These are phyloP conservation scores for Thermothelomyces thermophilus DNA, from an alignment of 2,329 filamentous ascomycete genomes.

Conservation along the genomic window DNA sequence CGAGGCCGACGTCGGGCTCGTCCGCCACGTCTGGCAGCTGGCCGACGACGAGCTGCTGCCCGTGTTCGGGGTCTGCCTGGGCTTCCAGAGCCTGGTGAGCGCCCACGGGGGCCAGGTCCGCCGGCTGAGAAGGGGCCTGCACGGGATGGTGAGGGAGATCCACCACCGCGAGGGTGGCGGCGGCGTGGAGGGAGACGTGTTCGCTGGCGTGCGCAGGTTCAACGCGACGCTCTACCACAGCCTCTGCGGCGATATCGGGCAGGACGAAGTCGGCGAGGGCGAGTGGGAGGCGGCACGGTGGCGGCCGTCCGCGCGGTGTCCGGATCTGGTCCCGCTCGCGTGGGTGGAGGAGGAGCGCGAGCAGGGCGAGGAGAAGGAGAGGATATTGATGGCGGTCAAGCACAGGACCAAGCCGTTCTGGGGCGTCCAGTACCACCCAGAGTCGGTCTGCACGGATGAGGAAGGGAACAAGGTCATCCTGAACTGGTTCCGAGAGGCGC, in stretches of 20 bases:
- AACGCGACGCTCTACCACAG: slow-evolving; percentile 73
- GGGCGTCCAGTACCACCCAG: slow-evolving; percentile 86
- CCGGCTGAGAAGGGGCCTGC: slow-evolving; percentile 64
- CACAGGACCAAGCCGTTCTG: slow-evolving; percentile 68
- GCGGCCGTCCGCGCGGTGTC: slow-evolving; percentile 31
- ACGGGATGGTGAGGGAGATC: slow-evolving; percentile 71
- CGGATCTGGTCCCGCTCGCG: slow-evolving; percentile 51
- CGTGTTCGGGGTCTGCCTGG: slow-evolving; percentile 80
- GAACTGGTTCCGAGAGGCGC: slow-evolving; percentile 68
- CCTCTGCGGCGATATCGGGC: slow-evolving; percentile 49
- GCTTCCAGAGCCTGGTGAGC: slow-evolving; percentile 74
- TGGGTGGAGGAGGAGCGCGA: slow-evolving; percentile 49
- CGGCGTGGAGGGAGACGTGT: slow-evolving; percentile 51
- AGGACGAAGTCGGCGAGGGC: slow-evolving; percentile 33
- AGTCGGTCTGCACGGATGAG: slow-evolving; percentile 75
- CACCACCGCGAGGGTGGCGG: slow-evolving; percentile 38
- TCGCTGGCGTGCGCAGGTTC: slow-evolving; percentile 52
- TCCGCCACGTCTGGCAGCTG: slow-evolving; percentile 68
- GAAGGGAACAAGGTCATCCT: slow-evolving; percentile 57
- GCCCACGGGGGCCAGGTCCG: slow-evolving; percentile 61
- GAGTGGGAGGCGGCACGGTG: slow-evolving; percentile 37
- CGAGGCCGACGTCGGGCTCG: slow-evolving; percentile 72
- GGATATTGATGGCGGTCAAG: slow-evolving; percentile 69
- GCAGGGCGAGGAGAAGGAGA: slow-evolving; percentile 33
- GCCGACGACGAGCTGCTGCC: slow-evolving; percentile 56